Conservation (phyloP, 1,284 basidiomycete genomes). For the Anthracocystis walkeri region DNA sequence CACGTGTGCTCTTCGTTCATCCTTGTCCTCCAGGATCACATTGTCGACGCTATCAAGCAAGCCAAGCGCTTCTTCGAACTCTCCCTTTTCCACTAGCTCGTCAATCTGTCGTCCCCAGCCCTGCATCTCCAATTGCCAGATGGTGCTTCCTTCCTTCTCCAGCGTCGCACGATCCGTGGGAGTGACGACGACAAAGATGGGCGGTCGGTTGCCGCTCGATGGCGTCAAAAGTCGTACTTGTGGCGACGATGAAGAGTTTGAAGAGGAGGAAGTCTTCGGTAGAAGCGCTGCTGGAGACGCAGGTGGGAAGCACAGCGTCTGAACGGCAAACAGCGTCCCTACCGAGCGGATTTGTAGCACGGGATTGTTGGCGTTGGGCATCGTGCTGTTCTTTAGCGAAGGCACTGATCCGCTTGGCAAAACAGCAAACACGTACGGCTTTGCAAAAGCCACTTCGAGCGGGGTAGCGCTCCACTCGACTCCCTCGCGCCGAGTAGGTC, state of each 20-base stretch:
- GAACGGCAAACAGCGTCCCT: slow-evolving; percentile 55
- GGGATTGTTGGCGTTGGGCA: slow-evolving; percentile 45
- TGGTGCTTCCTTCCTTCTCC: slow-evolving; percentile 70
- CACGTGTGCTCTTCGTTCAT: slow-evolving; percentile 57
- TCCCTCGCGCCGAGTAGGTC: slow-evolving; percentile 74
- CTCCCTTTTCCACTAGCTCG: slow-evolving; percentile 79
- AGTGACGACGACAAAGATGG: slow-evolving; percentile 47
- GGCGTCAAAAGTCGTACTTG: slow-evolving; percentile 51
- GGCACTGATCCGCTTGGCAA: slow-evolving; percentile 54
- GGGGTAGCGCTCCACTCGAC: slow-evolving; percentile 84
- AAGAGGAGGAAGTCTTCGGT: neutral
- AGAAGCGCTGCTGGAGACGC: slow-evolving; percentile 9
- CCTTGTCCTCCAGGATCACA: slow-evolving; percentile 75
- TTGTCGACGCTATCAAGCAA: slow-evolving; percentile 81
- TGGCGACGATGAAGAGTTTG: slow-evolving; percentile 24
- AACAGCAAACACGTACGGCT: slow-evolving; percentile 81
- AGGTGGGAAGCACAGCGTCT: slow-evolving; percentile 57
- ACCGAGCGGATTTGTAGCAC: slow-evolving; percentile 58
- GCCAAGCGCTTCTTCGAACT: slow-evolving; percentile 83
- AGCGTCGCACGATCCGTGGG: slow-evolving; percentile 41
- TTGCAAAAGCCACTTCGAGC: slow-evolving; percentile 83
- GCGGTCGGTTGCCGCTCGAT: slow-evolving; percentile 45
- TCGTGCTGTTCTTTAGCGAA: slow-evolving; percentile 34
- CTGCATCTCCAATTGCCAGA: slow-evolving; percentile 82
- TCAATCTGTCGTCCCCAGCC: slow-evolving; percentile 85